Conservation (phyloP, 192 early-diverging fungal genomes). For the Linnemannia exigua region DNA sequence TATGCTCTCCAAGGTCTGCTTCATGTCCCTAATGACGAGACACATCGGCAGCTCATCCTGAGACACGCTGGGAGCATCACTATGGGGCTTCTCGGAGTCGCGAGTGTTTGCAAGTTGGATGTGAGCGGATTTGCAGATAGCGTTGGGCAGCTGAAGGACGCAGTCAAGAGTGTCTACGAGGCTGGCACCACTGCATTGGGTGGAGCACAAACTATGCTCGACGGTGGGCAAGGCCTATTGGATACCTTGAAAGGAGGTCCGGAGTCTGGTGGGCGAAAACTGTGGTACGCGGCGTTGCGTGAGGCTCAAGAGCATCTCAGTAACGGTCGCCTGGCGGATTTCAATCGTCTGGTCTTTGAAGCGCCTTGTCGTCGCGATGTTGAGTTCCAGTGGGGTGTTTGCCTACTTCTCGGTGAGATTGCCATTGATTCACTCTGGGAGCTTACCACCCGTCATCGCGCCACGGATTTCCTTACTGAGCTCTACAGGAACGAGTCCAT, state of each 20-base stretch:
- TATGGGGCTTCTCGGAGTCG: background rate
- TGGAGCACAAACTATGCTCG: too few species aligned
- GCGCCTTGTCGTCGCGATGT: background rate
- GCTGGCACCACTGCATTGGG: too few species aligned
- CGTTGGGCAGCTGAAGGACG: too few species aligned
- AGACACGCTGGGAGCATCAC: background rate
- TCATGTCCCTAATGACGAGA: background rate
- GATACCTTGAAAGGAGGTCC: background rate
- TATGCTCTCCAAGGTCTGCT: background rate
- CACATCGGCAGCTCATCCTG: background rate
- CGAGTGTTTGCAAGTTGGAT: background rate
- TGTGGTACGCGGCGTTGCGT: background rate
- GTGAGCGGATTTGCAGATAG: background rate
- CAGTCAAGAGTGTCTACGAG: too few species aligned
- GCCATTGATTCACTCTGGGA: background rate
- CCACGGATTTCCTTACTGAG: background rate
- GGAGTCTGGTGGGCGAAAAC: background rate
- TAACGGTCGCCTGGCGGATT: background rate
- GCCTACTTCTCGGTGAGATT: background rate
- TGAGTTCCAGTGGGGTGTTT: background rate
- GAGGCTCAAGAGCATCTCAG: background rate
- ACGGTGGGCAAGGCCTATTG: background rate
- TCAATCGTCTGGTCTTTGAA: background rate
- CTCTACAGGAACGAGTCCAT: background rate
- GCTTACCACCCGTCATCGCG: background rate